phyloP scores from a whole-genome alignment of 306 rosid species.

The Prunus padus region DNA sequence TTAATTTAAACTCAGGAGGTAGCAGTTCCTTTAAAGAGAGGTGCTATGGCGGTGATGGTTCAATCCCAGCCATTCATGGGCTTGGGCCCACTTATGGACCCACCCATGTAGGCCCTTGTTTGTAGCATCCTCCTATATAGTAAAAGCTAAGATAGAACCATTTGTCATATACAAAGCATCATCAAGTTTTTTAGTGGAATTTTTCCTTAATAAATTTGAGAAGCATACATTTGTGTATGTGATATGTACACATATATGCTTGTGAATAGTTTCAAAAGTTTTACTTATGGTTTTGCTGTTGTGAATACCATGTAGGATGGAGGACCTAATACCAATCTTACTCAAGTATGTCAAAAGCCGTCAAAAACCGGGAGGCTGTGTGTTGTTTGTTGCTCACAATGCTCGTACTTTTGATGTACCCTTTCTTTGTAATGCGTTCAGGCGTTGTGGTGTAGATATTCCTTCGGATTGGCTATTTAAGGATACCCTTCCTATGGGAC shows the following conservation, averaged over 20 bases:
- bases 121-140: not conserved
- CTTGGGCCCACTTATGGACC: too few relatives aligned
- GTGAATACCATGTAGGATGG: conserved; percentile 57
- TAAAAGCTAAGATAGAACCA: not conserved
- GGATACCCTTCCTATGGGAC: conserved; percentile 64
- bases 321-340: conserved; percentile 72
- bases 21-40: not conserved
- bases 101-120: not conserved
- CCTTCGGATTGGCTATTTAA: conserved; percentile 70
- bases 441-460: conserved; percentile 53
- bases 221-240: not conserved
- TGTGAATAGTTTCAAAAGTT: not conserved
- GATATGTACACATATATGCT: not conserved
- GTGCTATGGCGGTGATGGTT: not conserved
- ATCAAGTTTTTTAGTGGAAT: not conserved
- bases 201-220: not conserved
- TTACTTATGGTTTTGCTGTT: conserved; percentile 17
- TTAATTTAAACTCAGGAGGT: not conserved
- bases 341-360: conserved; percentile 63
- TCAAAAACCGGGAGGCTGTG: conserved; percentile 66
- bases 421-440: conserved; percentile 60
- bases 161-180: not conserved
- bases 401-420: conserved; percentile 88
- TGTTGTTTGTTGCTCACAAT: conserved; percentile 73
- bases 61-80: not conserved